Base-by-base conservation (phyloP, 768 basidiomycete genomes). In the Trametes elegans region DNA sequence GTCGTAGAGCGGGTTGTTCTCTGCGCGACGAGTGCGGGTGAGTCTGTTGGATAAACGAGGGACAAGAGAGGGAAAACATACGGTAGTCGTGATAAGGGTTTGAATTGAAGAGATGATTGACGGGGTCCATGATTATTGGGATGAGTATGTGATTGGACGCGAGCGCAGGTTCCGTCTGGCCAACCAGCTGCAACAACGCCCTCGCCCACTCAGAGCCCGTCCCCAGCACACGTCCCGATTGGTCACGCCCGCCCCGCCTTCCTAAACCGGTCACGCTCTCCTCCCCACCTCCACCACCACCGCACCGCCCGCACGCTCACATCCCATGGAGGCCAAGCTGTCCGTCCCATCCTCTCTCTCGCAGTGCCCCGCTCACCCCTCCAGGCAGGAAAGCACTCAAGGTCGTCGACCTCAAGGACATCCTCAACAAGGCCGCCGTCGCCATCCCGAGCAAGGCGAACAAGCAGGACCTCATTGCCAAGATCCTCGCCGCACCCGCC, bases 391-490 rank as follows among this genome's bases (percentile, higher is more conserved):
- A 83, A 69, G 70, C 82, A 0, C 82, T 89, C 74, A 88, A 86
- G 69, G 87, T 88, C 66, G 77, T 78, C 31, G 87, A 89, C 61
- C 82, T 89, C 68, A 82, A 73, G 64, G 76, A 80, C 53, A 79
- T 88, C 57, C 81, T 88, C 65, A 38, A 73, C 48, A 75, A 74
- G 41, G 87, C 85, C 19, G 55, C 65, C 31, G 71, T 81, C 50
- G 42, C 78, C 5, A 67, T 75, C 29, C 78, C 82, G 0, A 71
- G 78, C 62, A 84, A 83, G 65, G 76, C 80, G 6, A 87, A 79
- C 65, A 90, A 89, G 69, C 64, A 71, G 0, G 88, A 88, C 61
- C 83, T 90, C 65, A 78, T 88, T 60, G 67, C 81, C 27, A 80
- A 78, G 61, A 83, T 89, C 52, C 68, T 80, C 41, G 79, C 80